phyloP scores from a whole-genome alignment of 371 early-diverging fungal genomes.

The Haplosporangium sp. region DNA sequence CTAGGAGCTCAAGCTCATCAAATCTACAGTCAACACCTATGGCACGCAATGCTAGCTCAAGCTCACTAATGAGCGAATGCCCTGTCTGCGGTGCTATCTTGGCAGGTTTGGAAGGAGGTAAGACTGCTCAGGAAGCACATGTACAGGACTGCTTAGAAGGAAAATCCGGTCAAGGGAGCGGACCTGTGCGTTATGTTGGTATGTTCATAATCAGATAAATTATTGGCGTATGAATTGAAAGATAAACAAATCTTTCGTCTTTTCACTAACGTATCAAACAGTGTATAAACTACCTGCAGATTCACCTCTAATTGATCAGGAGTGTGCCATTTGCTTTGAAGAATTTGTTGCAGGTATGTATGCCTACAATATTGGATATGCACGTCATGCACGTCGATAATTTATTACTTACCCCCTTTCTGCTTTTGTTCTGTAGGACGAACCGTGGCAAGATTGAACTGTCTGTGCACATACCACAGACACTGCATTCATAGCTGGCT shows the following conservation, averaged over 20 bases:
- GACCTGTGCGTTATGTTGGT: constrained; percentile 76
- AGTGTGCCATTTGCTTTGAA: constrained; percentile 93
- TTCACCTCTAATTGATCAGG: constrained; percentile 75
- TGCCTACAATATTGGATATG: too few species aligned
- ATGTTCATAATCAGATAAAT: constrained; percentile 29
- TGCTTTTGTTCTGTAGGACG: constrained; percentile 57
- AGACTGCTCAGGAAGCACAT: constrained; percentile 82
- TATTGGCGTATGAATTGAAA: background rate
- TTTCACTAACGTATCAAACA: constrained; percentile 15
- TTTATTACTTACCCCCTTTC: background rate
- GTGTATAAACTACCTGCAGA: constrained; percentile 69
- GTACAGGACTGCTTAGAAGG: constrained; percentile 79
- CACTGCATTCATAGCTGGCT: constrained; percentile 83
- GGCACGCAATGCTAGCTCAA: constrained; percentile 61
- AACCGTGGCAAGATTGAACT: constrained; percentile 84
- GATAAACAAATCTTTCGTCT: background rate
- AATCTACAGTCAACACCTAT: constrained; percentile 46
- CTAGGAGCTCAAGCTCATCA: constrained; percentile 53
- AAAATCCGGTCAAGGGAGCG: constrained; percentile 56
- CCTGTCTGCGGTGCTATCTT: constrained; percentile 79
- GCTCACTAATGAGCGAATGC: constrained; percentile 80
- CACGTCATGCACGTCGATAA: too few species aligned
- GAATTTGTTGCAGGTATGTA: constrained; percentile 78
- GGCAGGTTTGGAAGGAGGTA: constrained; percentile 59
- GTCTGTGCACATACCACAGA: constrained; percentile 89